A percentile compares a stretch with the other conserved stretches of the same genome.
These are phyloP conservation scores for Orbilia quercus DNA, from an alignment of 2,329 filamentous ascomycete genomes.

Conservation along the genomic window DNA sequence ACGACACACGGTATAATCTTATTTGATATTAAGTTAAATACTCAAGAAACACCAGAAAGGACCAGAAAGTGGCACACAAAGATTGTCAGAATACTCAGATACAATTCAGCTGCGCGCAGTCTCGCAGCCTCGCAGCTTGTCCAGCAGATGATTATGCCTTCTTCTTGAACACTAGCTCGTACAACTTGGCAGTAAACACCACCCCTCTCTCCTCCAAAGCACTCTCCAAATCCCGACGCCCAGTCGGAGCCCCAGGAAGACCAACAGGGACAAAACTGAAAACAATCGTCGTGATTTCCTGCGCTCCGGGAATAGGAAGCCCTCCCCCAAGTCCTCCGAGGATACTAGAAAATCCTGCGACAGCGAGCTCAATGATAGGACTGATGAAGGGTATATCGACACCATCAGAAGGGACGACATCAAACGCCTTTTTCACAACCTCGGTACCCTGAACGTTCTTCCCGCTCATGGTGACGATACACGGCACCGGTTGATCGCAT, in stretches of 20 bases:
- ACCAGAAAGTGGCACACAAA: no score
- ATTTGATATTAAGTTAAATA: no score
- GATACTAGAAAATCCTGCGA: neutral
- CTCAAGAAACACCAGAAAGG: no score
- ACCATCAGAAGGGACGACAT: neutral
- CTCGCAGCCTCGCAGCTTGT: no score
- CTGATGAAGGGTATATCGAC: neutral
- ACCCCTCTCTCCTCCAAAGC: constrained; percentile 1
- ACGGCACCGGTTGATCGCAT: constrained; percentile 18
- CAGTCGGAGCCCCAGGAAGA: neutral
- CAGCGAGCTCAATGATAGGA: neutral
- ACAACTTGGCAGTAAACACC: constrained; percentile 16
- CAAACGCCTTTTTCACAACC: constrained; percentile 2
- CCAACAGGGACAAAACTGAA: neutral
- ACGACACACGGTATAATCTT: no score
- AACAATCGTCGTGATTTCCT: neutral
- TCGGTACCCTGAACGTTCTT: constrained; percentile 19
- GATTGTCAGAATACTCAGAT: no score
- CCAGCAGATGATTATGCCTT: neutral
- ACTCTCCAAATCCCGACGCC: neutral
- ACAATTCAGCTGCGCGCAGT: no score
- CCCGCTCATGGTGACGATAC: constrained; percentile 5
- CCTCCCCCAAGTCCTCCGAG: neutral
- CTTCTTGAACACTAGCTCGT: constrained; percentile 12
- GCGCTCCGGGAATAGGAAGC: neutral